phyloP scores from a whole-genome alignment of 306 rosid species.

The Crotalaria pallida region DNA sequence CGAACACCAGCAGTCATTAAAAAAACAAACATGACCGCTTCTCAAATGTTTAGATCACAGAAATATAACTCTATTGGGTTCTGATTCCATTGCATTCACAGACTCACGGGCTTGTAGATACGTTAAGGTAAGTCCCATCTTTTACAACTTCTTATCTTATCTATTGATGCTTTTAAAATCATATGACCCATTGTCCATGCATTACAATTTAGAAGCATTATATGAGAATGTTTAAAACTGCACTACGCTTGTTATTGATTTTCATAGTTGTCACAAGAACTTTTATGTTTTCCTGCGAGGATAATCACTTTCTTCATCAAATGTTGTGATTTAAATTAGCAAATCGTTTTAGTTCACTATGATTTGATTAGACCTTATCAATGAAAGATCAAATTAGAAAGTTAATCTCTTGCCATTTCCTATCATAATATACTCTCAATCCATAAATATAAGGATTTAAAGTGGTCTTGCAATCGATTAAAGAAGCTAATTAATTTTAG shows the following conservation, averaged over 20 bases:
- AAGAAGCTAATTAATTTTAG: too few relatives aligned
- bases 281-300: not conserved
- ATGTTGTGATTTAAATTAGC: not conserved
- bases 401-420: not conserved
- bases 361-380: not conserved
- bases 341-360: not conserved
- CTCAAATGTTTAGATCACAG: conserved; percentile 2
- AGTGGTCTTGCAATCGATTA: too few relatives aligned
- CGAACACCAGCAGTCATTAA: conserved; percentile 3
- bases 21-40: conserved; percentile 24
- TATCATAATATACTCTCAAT: not conserved
- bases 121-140: not conserved
- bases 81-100: conserved; percentile 30
- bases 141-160: not conserved
- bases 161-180: not conserved
- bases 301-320: conserved; percentile 3
- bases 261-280: not conserved
- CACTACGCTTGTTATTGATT: not conserved
- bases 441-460: too few relatives aligned
- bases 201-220: conserved; percentile 8
- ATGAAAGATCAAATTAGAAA: not conserved
- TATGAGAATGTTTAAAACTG: not conserved
- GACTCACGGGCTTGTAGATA: conserved; percentile 32
- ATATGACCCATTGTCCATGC: not conserved
- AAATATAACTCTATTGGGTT: not conserved